Percentiles rank a stretch among this genome's conserved stretches.
These are phyloP conservation scores for Blastocystis hominis DNA, from an alignment of 352 stramenopile species.

Conservation along the genomic window DNA sequence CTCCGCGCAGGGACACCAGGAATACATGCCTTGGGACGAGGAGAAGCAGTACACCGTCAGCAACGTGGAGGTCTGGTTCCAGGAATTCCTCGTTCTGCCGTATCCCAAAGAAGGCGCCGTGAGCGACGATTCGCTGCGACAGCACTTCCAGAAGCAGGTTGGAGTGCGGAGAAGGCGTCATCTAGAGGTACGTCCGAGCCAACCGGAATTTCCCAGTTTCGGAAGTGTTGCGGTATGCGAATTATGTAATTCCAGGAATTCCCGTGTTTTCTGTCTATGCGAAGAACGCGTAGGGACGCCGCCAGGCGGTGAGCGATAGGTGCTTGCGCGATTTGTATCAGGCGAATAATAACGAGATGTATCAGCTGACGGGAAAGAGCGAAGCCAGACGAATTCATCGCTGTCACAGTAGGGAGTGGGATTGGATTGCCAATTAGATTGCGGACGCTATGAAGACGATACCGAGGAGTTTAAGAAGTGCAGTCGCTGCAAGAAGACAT, in stretches of 20 bases:
- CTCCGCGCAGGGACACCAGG: background rate
- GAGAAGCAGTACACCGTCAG: slow-evolving; percentile 13
- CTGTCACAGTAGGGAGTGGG: background rate
- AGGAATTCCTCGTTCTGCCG: background rate
- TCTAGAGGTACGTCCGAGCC: background rate
- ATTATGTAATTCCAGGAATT: slow-evolving; percentile 33
- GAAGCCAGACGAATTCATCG: background rate
- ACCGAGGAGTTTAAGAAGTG: slow-evolving; percentile 52
- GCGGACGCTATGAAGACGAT: slow-evolving; percentile 44
- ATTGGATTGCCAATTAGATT: background rate
- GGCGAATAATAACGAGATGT: background rate
- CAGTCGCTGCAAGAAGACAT: slow-evolving; percentile 30
- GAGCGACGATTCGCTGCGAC: background rate
- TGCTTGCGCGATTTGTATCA: background rate
- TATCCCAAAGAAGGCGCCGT: background rate
- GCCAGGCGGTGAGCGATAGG: background rate
- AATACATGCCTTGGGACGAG: background rate
- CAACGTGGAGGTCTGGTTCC: slow-evolving; percentile 1
- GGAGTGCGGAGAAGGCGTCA: background rate
- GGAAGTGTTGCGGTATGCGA: background rate
- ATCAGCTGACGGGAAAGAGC: background rate
- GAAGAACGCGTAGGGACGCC: background rate
- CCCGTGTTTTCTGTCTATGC: slow-evolving; percentile 15
- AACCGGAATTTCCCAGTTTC: background rate
- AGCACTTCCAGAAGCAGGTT: background rate